phyloP scores from a whole-genome alignment of 495 filamentous ascomycete genomes.

The Penicillium parvum region DNA sequence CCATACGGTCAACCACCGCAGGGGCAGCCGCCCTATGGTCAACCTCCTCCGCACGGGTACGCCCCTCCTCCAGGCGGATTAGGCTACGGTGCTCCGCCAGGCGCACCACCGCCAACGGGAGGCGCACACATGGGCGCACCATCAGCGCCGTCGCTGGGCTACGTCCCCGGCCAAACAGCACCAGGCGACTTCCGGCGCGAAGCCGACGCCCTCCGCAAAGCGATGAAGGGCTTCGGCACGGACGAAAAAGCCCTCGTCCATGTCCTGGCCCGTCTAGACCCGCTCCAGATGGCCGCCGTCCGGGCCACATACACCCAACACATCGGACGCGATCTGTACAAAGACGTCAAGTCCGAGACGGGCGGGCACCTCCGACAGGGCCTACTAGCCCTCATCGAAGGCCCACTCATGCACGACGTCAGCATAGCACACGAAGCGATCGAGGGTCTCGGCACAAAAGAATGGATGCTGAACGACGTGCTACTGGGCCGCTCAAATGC shows the following conservation, averaged over 20 bases:
- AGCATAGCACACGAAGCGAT: conserved; percentile 62
- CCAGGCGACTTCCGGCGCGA: conserved; percentile 59
- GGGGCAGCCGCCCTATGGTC: conserved; percentile 22
- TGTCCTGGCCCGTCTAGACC: conserved; percentile 62
- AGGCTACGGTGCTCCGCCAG: conserved; percentile 21
- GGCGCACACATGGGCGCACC: conserved; percentile 31
- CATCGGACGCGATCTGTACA: conserved; percentile 61
- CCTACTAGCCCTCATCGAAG: conserved; percentile 67
- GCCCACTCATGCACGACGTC: conserved; percentile 70
- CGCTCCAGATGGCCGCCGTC: conserved; percentile 66
- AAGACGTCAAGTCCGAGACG: conserved; percentile 72
- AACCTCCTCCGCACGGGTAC: conserved; percentile 15
- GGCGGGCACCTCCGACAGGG: conserved; percentile 65
- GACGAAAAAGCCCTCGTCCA: conserved; percentile 71
- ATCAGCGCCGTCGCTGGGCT: conserved; percentile 56
- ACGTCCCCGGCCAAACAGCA: conserved; percentile 57
- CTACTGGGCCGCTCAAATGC: conserved; percentile 79
- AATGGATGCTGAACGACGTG: conserved; percentile 78
- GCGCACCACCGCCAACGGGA: conserved; percentile 20
- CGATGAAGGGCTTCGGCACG: conserved; percentile 92
- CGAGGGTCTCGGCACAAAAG: conserved; percentile 78
- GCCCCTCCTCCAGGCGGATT: conserved; percentile 5
- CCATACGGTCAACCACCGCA: conserved; percentile 22
- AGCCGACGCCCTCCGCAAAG: conserved; percentile 65
- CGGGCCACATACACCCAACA: conserved; percentile 58